Evolutionary conservation across 306 rosid genomes (phyloP).

Genomic region (Malus orientalis): DNA sequence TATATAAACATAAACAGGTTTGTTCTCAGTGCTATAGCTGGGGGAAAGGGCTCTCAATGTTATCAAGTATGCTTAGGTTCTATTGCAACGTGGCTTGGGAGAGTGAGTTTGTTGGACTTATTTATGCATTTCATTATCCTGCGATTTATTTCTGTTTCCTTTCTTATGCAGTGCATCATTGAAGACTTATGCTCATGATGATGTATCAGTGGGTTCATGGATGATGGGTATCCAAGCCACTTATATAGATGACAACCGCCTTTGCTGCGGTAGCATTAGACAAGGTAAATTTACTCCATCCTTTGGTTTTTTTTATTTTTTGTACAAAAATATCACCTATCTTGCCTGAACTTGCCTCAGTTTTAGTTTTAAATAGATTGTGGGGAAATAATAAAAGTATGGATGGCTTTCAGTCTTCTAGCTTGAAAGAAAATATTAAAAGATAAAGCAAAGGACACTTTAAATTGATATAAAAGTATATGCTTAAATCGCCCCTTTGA

Average conservation of each 20-base stretch:
- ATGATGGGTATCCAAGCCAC: constrained; percentile 95
- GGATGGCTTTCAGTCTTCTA: not conserved
- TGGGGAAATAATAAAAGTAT: not conserved
- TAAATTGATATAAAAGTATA: not conserved
- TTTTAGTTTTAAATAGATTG: not conserved
- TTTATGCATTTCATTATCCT: not conserved
- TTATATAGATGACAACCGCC: constrained; percentile 83
- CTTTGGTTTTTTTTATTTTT: not conserved
- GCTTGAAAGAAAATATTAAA: not conserved
- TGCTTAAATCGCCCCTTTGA: not conserved
- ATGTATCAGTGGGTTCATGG: constrained; percentile 90
- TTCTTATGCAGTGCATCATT: constrained; percentile 63
- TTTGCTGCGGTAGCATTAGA: constrained; percentile 80
- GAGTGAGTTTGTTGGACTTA: not conserved
- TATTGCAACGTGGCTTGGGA: not conserved
- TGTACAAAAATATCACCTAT: not conserved
- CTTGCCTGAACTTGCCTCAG: not conserved
- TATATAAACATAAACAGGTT: constrained; percentile 91
- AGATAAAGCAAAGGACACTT: not conserved
- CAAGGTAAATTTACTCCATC: constrained; percentile 51
- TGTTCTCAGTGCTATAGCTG: constrained; percentile 18
- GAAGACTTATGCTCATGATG: constrained; percentile 84
- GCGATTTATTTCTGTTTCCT: constrained; percentile 6
- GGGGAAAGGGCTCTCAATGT: not conserved
- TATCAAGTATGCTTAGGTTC: constrained; percentile 1